Evolutionary conservation across 495 filamentous ascomycete species (phyloP).

Genomic region (Podospora fimiseda): DNA sequence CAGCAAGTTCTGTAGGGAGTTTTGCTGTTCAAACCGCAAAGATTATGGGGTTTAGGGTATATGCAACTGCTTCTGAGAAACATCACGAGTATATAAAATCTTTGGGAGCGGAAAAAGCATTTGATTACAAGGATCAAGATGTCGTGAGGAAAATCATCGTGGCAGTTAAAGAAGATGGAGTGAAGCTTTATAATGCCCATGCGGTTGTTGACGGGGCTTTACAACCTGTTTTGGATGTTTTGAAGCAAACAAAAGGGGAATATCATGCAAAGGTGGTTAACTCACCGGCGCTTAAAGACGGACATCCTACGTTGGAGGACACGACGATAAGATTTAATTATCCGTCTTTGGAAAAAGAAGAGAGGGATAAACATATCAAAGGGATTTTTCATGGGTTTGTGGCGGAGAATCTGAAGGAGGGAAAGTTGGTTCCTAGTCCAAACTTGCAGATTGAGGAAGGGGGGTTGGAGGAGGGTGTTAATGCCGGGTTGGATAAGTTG

Average conservation of each 20-base stretch:
- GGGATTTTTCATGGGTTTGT: slow-evolving; percentile 4
- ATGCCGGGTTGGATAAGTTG: slow-evolving; percentile 8
- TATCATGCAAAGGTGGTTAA: neutral
- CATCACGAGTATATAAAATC: slow-evolving; percentile 49
- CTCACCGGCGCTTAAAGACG: neutral
- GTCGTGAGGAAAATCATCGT: neutral
- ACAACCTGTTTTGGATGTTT: slow-evolving; percentile 5
- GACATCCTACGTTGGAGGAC: slow-evolving; percentile 5
- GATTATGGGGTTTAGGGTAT: slow-evolving; percentile 54
- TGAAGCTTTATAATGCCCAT: neutral
- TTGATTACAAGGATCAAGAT: slow-evolving; percentile 47
- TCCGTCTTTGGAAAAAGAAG: neutral
- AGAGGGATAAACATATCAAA: neutral
- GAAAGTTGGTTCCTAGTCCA: slow-evolving; percentile 3
- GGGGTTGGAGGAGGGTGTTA: slow-evolving; percentile 4
- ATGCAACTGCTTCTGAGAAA: slow-evolving; percentile 47
- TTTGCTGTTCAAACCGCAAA: slow-evolving; percentile 57
- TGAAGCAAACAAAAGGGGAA: slow-evolving; percentile 7
- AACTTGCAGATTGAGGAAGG: slow-evolving; percentile 1
- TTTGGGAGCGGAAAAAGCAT: slow-evolving; percentile 49
- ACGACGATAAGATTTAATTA: slow-evolving; percentile 2
- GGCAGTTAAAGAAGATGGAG: neutral
- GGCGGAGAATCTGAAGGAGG: neutral
- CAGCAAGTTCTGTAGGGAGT: slow-evolving; percentile 51
- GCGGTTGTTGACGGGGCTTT: neutral